Conservation (phyloP, 2,329 filamentous ascomycete genomes). For the Dactylellina sp. region DNA sequence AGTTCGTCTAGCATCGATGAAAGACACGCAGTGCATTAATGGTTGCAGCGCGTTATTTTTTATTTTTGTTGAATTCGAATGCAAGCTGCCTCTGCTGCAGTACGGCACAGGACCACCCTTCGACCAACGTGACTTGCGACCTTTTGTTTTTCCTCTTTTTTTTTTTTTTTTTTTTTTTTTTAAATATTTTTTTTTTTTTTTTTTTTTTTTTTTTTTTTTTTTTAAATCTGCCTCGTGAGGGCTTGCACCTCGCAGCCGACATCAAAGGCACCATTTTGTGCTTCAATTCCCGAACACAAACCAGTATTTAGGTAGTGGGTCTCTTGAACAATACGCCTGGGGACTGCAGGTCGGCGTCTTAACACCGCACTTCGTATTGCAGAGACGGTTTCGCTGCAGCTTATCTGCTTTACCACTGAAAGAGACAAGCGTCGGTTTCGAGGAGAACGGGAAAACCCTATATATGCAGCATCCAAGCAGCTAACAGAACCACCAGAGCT, state of each 20-base stretch:
- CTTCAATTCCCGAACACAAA: conserved; percentile 31
- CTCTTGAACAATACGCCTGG: conserved; percentile 47
- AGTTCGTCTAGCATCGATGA: conserved; percentile 12
- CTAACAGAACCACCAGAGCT: conserved; percentile 13
- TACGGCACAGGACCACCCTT: conserved; percentile 47
- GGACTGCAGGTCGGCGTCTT: conserved; percentile 55
- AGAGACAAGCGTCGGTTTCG: conserved; percentile 19
- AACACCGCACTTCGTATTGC: conserved; percentile 52
- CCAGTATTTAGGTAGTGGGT: conserved; percentile 49
- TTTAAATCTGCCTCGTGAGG: conserved; percentile 21
- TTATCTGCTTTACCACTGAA: conserved; percentile 19
- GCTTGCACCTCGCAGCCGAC: conserved; percentile 27
- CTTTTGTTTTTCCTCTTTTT: not conserved
- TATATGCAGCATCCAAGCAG: conserved; percentile 45
- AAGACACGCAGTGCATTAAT: conserved; percentile 31
- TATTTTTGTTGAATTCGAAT: conserved; percentile 20
- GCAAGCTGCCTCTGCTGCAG: conserved; percentile 45
- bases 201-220: conserved; percentile 7
- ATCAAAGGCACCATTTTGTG: conserved; percentile 23
- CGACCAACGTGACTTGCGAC: conserved; percentile 26
- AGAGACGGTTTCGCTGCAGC: conserved; percentile 39
- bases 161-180: conserved; percentile 1
- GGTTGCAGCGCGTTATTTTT: conserved; percentile 51
- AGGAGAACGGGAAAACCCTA: conserved; percentile 43
- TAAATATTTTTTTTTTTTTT: not conserved